Percentiles rank a stretch among this genome's conserved stretches.
These are phyloP conservation scores for Lolium perenne DNA, from an alignment of 176 grass and related monocot genomes.

Conservation along the genomic window DNA sequence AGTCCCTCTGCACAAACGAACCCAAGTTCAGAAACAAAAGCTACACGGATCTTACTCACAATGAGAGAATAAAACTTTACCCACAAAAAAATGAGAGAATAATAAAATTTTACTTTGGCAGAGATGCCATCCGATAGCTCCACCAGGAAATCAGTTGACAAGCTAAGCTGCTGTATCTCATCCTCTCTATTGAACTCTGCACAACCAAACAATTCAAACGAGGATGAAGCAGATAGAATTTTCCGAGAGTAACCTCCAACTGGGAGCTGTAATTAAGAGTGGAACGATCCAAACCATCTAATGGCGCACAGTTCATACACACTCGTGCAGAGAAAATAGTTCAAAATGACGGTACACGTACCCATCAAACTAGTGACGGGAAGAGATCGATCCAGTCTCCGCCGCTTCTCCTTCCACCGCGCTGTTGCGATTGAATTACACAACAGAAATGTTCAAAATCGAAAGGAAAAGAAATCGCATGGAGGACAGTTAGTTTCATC, in stretches of 20 bases:
- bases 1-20: constrained; percentile 59
- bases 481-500: not conserved
- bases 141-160: constrained; percentile 84
- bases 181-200: constrained; percentile 70
- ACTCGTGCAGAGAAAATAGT: not conserved
- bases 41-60: not conserved
- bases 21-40: constrained; percentile 36
- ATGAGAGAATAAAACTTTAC: not conserved
- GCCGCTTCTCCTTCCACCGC: constrained; percentile 81
- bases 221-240: not conserved
- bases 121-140: constrained; percentile 68
- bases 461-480: constrained; percentile 14
- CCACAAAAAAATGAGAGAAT: constrained; percentile 1
- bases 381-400: constrained; percentile 60
- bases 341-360: constrained; percentile 23
- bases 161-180: constrained; percentile 76
- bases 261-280: not conserved
- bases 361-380: constrained; percentile 62
- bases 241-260: not conserved
- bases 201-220: constrained; percentile 24
- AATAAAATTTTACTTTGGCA: constrained; percentile 55
- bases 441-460: constrained; percentile 26
- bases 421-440: constrained; percentile 54
- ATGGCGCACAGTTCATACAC: not conserved
- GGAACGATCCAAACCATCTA: not conserved